phyloP scores from a whole-genome alignment of 257 asterid species.

The Misopates orontium region DNA sequence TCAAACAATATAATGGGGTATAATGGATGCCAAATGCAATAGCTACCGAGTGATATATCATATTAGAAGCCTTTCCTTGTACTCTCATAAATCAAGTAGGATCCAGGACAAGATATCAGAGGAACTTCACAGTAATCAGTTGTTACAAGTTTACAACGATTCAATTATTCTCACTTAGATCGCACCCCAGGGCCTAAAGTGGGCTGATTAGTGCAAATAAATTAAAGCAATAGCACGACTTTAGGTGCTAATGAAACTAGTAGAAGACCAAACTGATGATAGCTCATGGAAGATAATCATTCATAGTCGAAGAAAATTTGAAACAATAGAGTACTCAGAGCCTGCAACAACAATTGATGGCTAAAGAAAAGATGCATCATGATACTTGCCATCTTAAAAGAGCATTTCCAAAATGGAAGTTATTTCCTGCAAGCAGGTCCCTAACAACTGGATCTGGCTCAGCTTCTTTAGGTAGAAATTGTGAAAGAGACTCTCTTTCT shows the following conservation, averaged over 20 bases:
- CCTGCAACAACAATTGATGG: too few species aligned
- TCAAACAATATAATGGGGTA: too few species aligned
- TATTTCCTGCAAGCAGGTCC: slow-evolving; percentile 73
- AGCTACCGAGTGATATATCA: too few species aligned
- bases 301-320: too few species aligned
- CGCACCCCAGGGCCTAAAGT: neutral
- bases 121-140: slow-evolving; percentile 14
- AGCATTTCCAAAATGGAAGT: slow-evolving; percentile 84
- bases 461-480: slow-evolving; percentile 65
- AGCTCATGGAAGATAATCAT: too few species aligned
- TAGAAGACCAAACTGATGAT: too few species aligned
- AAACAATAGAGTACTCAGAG: too few species aligned
- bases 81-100: slow-evolving; percentile 9
- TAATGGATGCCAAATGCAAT: too few species aligned
- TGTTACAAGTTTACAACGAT: slow-evolving; percentile 6
- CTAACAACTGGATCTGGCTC: slow-evolving; percentile 55
- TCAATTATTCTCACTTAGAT: slow-evolving; percentile 9
- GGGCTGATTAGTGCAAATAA: slow-evolving; percentile 4
- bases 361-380: slow-evolving; percentile 10
- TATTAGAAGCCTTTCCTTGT: too few species aligned
- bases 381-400: slow-evolving; percentile 68
- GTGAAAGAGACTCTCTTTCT: slow-evolving; percentile 62
- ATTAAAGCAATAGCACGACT: slow-evolving; percentile 6
- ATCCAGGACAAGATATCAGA: neutral
- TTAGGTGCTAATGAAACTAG: too few species aligned